Evolutionary conservation across 441 rosid genomes (phyloP).

Genomic region (Euphorbia corollata): DNA sequence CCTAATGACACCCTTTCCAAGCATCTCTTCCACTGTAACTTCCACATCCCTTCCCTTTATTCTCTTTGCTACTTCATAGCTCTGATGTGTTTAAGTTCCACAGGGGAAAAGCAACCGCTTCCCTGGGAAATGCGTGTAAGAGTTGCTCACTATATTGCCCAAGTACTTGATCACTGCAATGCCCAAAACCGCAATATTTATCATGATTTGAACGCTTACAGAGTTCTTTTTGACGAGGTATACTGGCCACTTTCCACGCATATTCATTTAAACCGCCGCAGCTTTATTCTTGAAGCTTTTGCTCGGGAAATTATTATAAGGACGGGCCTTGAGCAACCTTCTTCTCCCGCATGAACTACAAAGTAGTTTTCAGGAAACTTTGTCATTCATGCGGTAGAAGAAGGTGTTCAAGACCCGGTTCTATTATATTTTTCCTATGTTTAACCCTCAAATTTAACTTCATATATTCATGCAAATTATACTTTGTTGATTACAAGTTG

Average conservation of each 20-base stretch:
- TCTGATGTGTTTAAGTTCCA: not conserved
- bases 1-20: constrained; percentile 50
- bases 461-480: not conserved
- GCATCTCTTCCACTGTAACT: constrained; percentile 48
- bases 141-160: constrained; percentile 39
- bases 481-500: not conserved
- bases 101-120: constrained; percentile 52
- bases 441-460: not conserved
- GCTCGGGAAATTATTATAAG: no score
- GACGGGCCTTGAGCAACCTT: no score
- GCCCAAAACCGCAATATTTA: constrained; percentile 34
- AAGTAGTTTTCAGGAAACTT: no score
- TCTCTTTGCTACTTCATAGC: not conserved
- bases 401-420: no score
- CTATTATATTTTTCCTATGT: no score
- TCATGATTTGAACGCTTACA: constrained; percentile 51
- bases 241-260: not conserved
- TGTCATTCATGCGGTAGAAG: no score
- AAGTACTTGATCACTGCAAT: constrained; percentile 41
- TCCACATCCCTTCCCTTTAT: not conserved
- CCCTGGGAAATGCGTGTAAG: constrained; percentile 56
- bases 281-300: not conserved
- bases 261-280: not conserved
- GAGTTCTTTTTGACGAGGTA: constrained; percentile 51
- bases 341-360: no score